Base-by-base conservation (phyloP, 2,329 filamentous ascomycete species). In the Talaromyces islandicus region DNA sequence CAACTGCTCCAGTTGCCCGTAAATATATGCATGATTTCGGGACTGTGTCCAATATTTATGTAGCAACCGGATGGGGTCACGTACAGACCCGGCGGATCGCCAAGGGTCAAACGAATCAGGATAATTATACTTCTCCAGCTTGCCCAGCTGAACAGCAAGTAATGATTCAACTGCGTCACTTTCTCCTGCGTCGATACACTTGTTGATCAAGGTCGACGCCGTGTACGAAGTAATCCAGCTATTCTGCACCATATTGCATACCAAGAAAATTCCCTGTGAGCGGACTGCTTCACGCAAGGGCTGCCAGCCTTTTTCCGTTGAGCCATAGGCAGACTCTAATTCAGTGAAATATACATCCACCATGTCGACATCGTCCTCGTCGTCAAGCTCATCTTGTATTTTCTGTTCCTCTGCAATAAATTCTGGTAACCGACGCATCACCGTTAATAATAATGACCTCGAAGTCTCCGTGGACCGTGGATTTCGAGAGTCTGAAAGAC, bases 291-390 rank as follows among this genome's bases (percentile, higher is more conserved):
- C 71, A 25, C 73, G 75, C 17, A 78, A 67, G 46, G 75, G 75
- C 55, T 65, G 69, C 75, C 75, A 78, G 21, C 75, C 75, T 60
- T 62, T 62, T 25, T 69, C 68, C 51, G 64, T 61, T 12, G 70
- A 69, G 2, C 73, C 70, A 65, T 77, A 78, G 54, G 70, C 70
- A 30, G 67, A 64, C 60, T 78, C 75, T 56, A 78, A 60, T 60
- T 78, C 74, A 7, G 74, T 77, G 61, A 77, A 76, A 59, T 77
- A 75, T 55, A 68, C 69, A 67, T 75, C 70, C 32, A 72, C 75
- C 71, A 77, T 75, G 64, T 78, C 70, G 43, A 71, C 67, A 19
- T 73, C 71, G 4, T 66, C 65, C 43, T 73, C 66, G n/a, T 69
- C 67, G 3, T 73, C 70, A 24, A 62, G 54, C 24, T 71, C 68